A percentile compares a stretch with the other conserved stretches of the same genome.
phyloP scores from a whole-genome alignment of 2,329 filamentous ascomycete species.

The Magnaporthales sp. region DNA sequence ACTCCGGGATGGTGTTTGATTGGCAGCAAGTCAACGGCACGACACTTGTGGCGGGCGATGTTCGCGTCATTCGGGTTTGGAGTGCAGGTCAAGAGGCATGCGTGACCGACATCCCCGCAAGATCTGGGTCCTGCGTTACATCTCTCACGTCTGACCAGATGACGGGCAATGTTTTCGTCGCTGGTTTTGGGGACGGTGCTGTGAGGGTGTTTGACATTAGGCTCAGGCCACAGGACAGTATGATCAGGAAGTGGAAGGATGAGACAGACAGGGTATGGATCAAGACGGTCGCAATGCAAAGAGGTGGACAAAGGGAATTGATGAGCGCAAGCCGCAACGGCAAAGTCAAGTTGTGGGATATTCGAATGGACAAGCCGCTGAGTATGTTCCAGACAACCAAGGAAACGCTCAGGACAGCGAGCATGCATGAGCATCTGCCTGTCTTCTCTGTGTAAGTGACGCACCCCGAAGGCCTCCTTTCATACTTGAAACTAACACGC shows the following conservation, averaged over 20 bases:
- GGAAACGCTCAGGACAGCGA: conserved; percentile 74
- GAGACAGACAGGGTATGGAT: conserved; percentile 83
- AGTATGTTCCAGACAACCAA: conserved; percentile 66
- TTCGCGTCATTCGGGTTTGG: conserved; percentile 93
- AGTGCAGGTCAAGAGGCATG: conserved; percentile 91
- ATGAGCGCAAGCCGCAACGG: conserved; percentile 86
- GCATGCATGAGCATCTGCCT: conserved; percentile 91
- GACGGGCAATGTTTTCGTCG: conserved; percentile 91
- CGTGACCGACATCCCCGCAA: conserved; percentile 85
- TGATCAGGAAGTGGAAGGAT: conserved; percentile 96
- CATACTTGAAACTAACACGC: not conserved
- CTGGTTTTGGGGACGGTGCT: conserved; percentile 91
- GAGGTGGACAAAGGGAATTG: conserved; percentile 85
- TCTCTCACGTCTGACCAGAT: conserved; percentile 96
- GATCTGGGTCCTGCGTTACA: conserved; percentile 91
- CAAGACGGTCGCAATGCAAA: conserved; percentile 92
- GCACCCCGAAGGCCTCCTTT: not conserved
- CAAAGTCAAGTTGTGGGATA: conserved; percentile 93
- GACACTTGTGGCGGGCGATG: conserved; percentile 90
- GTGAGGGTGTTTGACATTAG: conserved; percentile 92
- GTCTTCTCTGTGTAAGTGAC: conserved; percentile 81
- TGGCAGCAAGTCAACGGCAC: conserved; percentile 98
- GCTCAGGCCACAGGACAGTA: conserved; percentile 72
- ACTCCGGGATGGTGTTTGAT: conserved; percentile 93
- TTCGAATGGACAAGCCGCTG: conserved; percentile 73